Base-by-base conservation (phyloP, 768 basidiomycete species). In the Lanmaoa rubissima region DNA sequence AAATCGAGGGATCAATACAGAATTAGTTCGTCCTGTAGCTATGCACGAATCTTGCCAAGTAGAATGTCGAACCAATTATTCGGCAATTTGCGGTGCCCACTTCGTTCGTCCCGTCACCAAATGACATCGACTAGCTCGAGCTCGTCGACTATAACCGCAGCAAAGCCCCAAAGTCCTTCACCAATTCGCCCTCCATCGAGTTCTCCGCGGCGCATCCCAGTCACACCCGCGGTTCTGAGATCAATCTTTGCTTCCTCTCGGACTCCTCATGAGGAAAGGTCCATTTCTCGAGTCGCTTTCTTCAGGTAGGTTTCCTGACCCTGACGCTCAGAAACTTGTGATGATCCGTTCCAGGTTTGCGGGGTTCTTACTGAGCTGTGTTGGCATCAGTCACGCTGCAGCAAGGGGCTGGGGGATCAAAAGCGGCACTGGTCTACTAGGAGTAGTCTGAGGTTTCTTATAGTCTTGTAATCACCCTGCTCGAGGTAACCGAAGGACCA, bases 211-310 rank as follows among this genome's bases (percentile, higher is more conserved):
- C 82, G 87, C 26, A 88, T 93, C 49, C 90, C 91, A 53, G 88
- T 93, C 19, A 92, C 91, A 0, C 91, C 91, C 11, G 87, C 88
- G 11, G 86, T 90, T 1, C 69, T 94, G 56, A 80, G 91, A 40
- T 86, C 88, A 49, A 94, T 94, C 62, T 94, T 94, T 70, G 84
- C 92, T 28, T 93, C 90, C 13, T 93, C 91, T 21, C 82, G 91
- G 14, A 87, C 88, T 0, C 83, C 87, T 3, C 76, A 87, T 53
- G 91, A 94, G 68, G 91, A 94, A 69, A 82, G 92, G 31, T 85
- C 88, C 1, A 85, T 94, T 51, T 94, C 91, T 39, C 82, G 90
- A 14, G 79, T 91, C 50, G 91, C 92, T 32, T 94, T 94, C 76
- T 93, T 93, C 72, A 82, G 92, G 91, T 89, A 69, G 45, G 65